Base-by-base conservation (phyloP, 2,329 filamentous ascomycete species). In the Trichoderma cornu-damae region DNA sequence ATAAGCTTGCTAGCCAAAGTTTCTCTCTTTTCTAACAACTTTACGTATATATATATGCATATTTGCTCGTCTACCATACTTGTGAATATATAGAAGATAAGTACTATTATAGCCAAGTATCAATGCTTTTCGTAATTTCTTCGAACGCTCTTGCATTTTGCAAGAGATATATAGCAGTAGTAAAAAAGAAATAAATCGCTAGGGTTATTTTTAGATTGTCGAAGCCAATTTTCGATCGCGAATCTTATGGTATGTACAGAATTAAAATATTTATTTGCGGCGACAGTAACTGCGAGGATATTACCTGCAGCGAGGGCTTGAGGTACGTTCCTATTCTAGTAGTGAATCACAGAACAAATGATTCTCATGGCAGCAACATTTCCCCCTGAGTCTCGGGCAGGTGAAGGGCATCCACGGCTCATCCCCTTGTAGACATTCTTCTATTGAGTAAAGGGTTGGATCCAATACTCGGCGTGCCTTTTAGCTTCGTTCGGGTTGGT, bases 281-380 rank as follows among this genome's bases (percentile, higher is more conserved):
- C 20, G 42, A 46, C 22, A 28, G 22, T 28, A 46, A 46, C 42
- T 46, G 42, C 42, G 42, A 46, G 42, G 22, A 46, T 28, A 46
- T 46, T 28, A 28, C 42, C 42, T 46, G 26, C 42, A 46, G 42
- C 42, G 22, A 46, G 26, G 42, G 42, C 20, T 46, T 46, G 22
- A 46, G 42, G 42, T 46, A 46, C 22, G 26, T 46, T 28, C 20
- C 42, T 46, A 28, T 46, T 46, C 42, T 46, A 28, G 20, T 46
- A 28, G 42, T 46, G 42, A 46, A 46, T 46, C 20, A 46, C 20
- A 46, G 42, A 46, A 46, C 42, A 46, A 28, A 46, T 46, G 20
- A 46, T 28, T 28, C 20, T 46, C 42, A 46, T 28, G 20, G 42
- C 42, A 46, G 37, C 37, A 40, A 20, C 37, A 40, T 40, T 46